Base-by-base conservation (phyloP, 2,329 filamentous ascomycete species). In the Trichoderma atrobrunneum region DNA sequence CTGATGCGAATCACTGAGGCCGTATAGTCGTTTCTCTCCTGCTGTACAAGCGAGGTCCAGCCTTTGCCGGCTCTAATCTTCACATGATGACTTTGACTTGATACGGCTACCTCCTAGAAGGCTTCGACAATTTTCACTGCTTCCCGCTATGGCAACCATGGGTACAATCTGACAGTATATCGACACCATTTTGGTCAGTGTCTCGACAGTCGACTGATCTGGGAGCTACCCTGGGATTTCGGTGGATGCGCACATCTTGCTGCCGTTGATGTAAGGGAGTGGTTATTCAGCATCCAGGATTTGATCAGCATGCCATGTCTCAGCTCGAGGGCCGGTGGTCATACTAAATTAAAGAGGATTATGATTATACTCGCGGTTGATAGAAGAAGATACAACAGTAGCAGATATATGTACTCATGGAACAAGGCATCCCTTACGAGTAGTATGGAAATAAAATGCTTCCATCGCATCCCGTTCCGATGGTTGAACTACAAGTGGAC, bases 301-400 rank as follows among this genome's bases (percentile, higher is more conserved):
- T 34, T 16, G 34, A 1, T 39, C 16, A 39, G 36, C 16, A 8
- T 0, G 8, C 36, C 16, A 0, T 43, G 16, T 43, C 16, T 18
- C 3, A 43, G 2, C 1, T 7, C 8, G 7, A 43, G 4, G 1
- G 2, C 36, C 0, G 7, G 16, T 43, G 36, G 3, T 39, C 7
- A 36, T 36, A 36, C 6, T 18, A 18, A 6, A 39, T 7, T 0
- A 2, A 3, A 16, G 14, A 39, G 36, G 6, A 18, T 3, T 18
- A 39, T 18, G 1, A 2, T 0, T 39, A 18, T 3, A 16, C 2
- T 3, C 7, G 7, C 14, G 0, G 16, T 39, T 2, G 36, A 18
- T 18, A 7, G 16, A 18, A 39, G 36, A 39, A 16, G 36, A 18
- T 39, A 39, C 16, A 3, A 18, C 2, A 39, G 16, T 1, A 39